Percentiles rank a stretch among this genome's conserved stretches.
These are phyloP conservation scores for Alternaria gaisen DNA, from an alignment of 2,329 filamentous ascomycete genomes.

Conservation along the genomic window DNA sequence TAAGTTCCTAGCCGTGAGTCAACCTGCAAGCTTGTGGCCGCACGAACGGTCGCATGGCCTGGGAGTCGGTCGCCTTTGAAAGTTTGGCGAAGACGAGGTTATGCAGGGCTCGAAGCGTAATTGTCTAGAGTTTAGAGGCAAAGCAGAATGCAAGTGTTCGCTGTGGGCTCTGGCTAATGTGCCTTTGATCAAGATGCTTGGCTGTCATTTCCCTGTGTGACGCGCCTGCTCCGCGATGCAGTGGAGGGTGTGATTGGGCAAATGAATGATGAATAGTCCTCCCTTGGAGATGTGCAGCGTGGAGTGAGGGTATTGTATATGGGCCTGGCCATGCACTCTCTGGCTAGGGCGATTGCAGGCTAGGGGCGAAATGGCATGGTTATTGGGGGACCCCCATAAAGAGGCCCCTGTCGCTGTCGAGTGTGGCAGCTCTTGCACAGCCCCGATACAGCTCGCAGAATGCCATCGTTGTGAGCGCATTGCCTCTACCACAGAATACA, in stretches of 20 bases:
- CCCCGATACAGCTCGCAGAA: slow-evolving; percentile 18
- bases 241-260: slow-evolving; percentile 18
- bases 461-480: slow-evolving; percentile 7
- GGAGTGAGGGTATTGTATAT: slow-evolving; percentile 27
- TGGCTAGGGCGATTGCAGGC: slow-evolving; percentile 33
- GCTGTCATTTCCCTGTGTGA: slow-evolving; percentile 22
- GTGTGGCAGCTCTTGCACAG: slow-evolving; percentile 30
- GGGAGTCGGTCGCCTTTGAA: slow-evolving; percentile 17
- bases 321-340: slow-evolving; percentile 31
- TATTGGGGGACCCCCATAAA: slow-evolving; percentile 25
- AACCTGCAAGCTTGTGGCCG: slow-evolving; percentile 31
- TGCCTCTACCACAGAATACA: slow-evolving; percentile 13
- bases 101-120: slow-evolving; percentile 18
- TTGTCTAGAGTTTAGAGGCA: not conserved
- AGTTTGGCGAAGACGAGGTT: slow-evolving; percentile 16
- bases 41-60: slow-evolving; percentile 31
- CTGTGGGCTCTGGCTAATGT: slow-evolving; percentile 10
- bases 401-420: slow-evolving; percentile 33
- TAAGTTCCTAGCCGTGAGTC: slow-evolving; percentile 31
- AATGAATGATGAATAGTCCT: slow-evolving; percentile 19
- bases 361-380: slow-evolving; percentile 29
- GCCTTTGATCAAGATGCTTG: slow-evolving; percentile 11
- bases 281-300: slow-evolving; percentile 24
- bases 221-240: slow-evolving; percentile 17
- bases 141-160: not conserved